phyloP scores from a whole-genome alignment of 805 yeast genomes.

The Tetrapisispora pingtungensis region DNA sequence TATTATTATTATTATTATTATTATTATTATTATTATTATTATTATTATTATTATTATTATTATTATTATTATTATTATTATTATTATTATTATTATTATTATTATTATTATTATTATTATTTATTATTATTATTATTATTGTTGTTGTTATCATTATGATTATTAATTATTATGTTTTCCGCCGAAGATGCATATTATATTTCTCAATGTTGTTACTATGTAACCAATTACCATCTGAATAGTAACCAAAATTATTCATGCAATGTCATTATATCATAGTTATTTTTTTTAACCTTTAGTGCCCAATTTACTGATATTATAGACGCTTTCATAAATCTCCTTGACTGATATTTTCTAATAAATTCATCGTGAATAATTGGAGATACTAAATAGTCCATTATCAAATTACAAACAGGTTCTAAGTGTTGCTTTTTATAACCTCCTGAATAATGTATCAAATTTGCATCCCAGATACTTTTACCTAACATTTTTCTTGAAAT shows the following conservation, averaged over 20 bases:
- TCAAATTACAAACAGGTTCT: conserved; percentile 59
- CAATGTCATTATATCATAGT: conserved; percentile 31
- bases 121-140: neutral
- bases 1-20: too few relatives aligned
- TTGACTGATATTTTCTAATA: conserved; percentile 84
- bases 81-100: neutral
- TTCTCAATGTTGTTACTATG: neutral
- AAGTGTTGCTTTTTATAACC: conserved; percentile 71
- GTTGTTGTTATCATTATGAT: neutral
- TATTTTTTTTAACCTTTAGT: conserved; percentile 37
- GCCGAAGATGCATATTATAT: neutral
- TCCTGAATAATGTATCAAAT: conserved; percentile 83
- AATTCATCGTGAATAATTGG: conserved; percentile 89
- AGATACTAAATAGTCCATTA: conserved; percentile 64
- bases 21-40: too few relatives aligned
- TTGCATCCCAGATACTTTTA: conserved; percentile 69
- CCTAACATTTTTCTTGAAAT: conserved; percentile 69
- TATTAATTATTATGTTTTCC: neutral
- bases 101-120: neutral
- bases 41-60: neutral
- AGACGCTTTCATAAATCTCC: conserved; percentile 79
- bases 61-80: neutral
- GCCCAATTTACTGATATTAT: conserved; percentile 79
- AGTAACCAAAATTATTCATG: conserved; percentile 19
- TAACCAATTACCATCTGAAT: neutral